Evolutionary conservation across 225 moss, liverwort and hornwort species (phyloP).

Genomic region (Lunularia cruciata): DNA sequence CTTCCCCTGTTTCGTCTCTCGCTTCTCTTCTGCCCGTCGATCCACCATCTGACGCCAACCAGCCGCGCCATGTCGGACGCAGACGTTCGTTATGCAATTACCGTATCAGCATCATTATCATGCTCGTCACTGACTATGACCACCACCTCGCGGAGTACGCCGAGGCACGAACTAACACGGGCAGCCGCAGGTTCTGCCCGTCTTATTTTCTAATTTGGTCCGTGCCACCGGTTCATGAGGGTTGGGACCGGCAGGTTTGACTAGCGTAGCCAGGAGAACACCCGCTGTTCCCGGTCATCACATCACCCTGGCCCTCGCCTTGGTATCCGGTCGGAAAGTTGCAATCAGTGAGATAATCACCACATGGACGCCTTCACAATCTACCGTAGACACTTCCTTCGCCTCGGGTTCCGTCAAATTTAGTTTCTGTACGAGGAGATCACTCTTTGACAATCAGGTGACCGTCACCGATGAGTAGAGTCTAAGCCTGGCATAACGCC

Average conservation of each 20-base stretch:
- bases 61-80: not conserved
- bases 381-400: too few relatives aligned
- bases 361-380: too few relatives aligned
- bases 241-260: not conserved
- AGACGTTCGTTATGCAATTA: not conserved
- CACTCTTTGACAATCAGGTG: too few relatives aligned
- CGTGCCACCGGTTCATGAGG: slow-evolving; percentile 1
- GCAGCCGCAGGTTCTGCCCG: not conserved
- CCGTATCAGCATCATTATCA: not conserved
- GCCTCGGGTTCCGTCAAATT: too few relatives aligned
- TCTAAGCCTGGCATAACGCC: too few relatives aligned
- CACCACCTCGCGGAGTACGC: slow-evolving; percentile 1
- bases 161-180: not conserved
- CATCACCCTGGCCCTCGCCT: too few relatives aligned
- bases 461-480: too few relatives aligned
- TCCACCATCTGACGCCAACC: not conserved
- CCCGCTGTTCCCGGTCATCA: not conserved
- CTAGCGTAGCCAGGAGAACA: not conserved
- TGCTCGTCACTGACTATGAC: slow-evolving; percentile 1
- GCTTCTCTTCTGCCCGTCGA: not conserved
- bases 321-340: too few relatives aligned
- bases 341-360: too few relatives aligned
- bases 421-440: too few relatives aligned
- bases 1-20: not conserved
- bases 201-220: not conserved